phyloP scores from a whole-genome alignment of 108 stramenopile species.

The Skeletonema marinoi region DNA sequence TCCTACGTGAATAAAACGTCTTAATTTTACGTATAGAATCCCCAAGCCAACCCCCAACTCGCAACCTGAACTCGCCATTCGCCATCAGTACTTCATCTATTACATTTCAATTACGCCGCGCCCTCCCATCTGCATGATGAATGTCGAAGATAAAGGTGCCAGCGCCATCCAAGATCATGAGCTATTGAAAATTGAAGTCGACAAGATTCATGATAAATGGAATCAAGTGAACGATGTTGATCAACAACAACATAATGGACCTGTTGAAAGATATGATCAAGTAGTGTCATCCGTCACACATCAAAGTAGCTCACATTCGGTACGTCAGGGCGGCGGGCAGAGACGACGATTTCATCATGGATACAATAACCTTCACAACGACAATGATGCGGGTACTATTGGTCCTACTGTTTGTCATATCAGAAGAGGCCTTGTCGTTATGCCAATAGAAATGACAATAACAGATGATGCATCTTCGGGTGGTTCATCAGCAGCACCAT shows the following conservation, averaged over 20 bases:
- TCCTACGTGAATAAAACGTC: too few relatives aligned
- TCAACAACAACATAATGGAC: background rate
- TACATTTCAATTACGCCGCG: too few relatives aligned
- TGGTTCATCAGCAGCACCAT: conserved; percentile 7
- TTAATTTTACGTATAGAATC: too few relatives aligned
- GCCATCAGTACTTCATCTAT: too few relatives aligned
- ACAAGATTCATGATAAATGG: background rate
- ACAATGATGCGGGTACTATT: background rate
- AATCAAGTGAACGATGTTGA: background rate
- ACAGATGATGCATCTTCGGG: background rate
- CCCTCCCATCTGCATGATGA: too few relatives aligned
- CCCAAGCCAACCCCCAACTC: too few relatives aligned
- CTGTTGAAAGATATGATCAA: background rate
- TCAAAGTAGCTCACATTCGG: background rate
- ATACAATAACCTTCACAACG: conserved; percentile 10
- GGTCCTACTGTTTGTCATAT: background rate
- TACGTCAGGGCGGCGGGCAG: background rate
- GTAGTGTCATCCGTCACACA: background rate
- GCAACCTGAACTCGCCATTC: too few relatives aligned
- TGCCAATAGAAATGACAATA: conserved; percentile 7
- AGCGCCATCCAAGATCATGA: background rate
- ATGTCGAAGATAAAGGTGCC: background rate
- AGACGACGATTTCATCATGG: background rate
- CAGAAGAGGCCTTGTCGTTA: background rate
- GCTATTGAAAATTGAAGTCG: background rate